phyloP scores from a whole-genome alignment of 371 early-diverging fungal genomes.

The Apophysomyces trapeziformis region DNA sequence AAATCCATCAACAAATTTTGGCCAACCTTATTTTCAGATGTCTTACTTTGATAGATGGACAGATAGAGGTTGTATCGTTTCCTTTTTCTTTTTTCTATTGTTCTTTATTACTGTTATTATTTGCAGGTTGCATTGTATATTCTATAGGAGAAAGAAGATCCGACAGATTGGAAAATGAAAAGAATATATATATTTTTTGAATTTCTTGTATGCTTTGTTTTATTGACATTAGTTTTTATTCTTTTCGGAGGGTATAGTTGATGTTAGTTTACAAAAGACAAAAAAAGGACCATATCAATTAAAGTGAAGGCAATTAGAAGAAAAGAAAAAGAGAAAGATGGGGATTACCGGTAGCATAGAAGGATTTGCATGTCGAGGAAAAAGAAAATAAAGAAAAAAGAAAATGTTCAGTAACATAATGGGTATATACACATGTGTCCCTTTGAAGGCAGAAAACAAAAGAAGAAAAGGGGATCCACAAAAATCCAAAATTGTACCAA shows the following conservation, averaged over 20 bases:
- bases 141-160: no score
- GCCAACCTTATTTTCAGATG: no score
- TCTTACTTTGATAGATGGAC: no score
- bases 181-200: no score
- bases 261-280: not conserved
- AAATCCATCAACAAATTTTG: no score
- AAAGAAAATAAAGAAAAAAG: not conserved
- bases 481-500: slow-evolving; percentile 12
- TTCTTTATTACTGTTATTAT: no score
- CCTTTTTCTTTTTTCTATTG: no score
- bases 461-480: slow-evolving; percentile 7
- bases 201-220: not conserved
- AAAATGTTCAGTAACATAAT: slow-evolving; percentile 3
- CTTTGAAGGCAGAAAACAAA: not conserved
- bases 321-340: not conserved
- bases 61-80: no score
- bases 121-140: no score
- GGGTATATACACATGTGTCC: slow-evolving; percentile 6
- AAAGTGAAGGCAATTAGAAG: not conserved
- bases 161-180: no score
- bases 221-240: slow-evolving; percentile 4
- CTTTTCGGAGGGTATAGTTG: slow-evolving; percentile 6
- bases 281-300: slow-evolving; percentile 4
- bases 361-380: slow-evolving; percentile 7
- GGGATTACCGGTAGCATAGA: not conserved